These are phyloP conservation scores for Cryptococcus sp. DNA, from an alignment of 1,284 basidiomycete species.

Conservation along the genomic window DNA sequence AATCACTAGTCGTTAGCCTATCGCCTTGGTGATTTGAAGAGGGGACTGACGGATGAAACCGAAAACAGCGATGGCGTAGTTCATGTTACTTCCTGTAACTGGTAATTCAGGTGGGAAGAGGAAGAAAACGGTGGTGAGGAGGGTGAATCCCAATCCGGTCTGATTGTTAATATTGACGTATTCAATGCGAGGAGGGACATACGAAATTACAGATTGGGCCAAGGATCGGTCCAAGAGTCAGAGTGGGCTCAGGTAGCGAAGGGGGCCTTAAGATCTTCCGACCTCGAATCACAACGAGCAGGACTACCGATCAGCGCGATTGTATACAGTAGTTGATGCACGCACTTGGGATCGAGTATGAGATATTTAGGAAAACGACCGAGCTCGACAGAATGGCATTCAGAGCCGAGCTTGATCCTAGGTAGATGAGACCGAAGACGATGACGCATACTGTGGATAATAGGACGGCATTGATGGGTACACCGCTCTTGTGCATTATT, in stretches of 20 bases:
- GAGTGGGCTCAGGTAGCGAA: slow-evolving; percentile 30
- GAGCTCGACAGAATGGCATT: slow-evolving; percentile 50
- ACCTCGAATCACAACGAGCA: slow-evolving; percentile 47
- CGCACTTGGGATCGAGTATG: slow-evolving; percentile 46
- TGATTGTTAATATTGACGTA: background rate
- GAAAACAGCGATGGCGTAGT: slow-evolving; percentile 48
- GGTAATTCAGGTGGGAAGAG: slow-evolving; percentile 51
- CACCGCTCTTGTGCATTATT: slow-evolving; percentile 52
- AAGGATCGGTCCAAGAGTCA: slow-evolving; percentile 35
- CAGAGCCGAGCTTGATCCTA: slow-evolving; percentile 54
- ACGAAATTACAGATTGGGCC: slow-evolving; percentile 45
- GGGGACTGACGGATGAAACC: slow-evolving; percentile 24
- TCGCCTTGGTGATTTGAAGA: background rate
- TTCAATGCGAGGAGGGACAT: slow-evolving; percentile 1
- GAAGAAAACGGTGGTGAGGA: slow-evolving; percentile 52
- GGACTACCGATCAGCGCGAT: slow-evolving; percentile 18
- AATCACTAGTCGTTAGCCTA: slow-evolving; percentile 17
- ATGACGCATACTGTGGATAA: slow-evolving; percentile 54
- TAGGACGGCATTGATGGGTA: slow-evolving; percentile 59
- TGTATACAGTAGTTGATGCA: background rate
- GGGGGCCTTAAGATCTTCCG: slow-evolving; percentile 40
- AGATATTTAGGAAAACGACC: slow-evolving; percentile 50
- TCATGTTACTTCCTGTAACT: slow-evolving; percentile 47
- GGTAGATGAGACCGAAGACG: slow-evolving; percentile 54
- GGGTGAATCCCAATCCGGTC: slow-evolving; percentile 45